Percentiles rank a stretch among this genome's conserved stretches.
Evolutionary conservation across 495 filamentous ascomycete genomes (phyloP).

Genomic region (Penicillium odoratum): DNA sequence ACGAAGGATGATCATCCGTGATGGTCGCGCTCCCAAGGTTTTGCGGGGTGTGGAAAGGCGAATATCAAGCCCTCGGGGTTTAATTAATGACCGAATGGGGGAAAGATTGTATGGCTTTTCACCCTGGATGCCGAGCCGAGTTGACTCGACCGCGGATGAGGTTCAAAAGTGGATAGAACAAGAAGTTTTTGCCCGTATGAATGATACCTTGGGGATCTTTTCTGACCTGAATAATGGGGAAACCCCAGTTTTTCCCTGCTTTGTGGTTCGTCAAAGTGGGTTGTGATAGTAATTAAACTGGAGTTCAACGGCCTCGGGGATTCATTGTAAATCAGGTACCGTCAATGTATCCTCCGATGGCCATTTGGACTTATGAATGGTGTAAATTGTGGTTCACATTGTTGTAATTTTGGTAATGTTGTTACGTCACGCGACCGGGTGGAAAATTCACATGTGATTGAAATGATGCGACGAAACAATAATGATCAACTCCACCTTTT

Average conservation of each 20-base stretch:
- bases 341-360: not conserved
- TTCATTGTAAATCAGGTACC: not conserved
- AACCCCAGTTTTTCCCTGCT: not conserved
- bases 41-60: conserved; percentile 13
- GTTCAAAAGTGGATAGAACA: not conserved
- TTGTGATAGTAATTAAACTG: not conserved
- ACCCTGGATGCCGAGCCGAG: conserved; percentile 11
- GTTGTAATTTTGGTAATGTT: conserved; percentile 33
- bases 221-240: not conserved
- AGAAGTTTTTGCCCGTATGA: not conserved
- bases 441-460: conserved; percentile 46
- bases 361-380: not conserved
- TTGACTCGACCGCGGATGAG: conserved; percentile 10
- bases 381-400: not conserved
- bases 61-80: not conserved
- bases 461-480: conserved; percentile 1
- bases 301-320: not conserved
- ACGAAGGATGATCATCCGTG: conserved; percentile 14
- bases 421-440: conserved; percentile 43
- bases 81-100: conserved; percentile 13
- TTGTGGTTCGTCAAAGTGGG: not conserved
- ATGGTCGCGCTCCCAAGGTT: conserved; percentile 1
- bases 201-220: not conserved
- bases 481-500: conserved; percentile 16
- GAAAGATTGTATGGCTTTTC: conserved; percentile 8